phyloP scores from a whole-genome alignment of 257 asterid species.

The Nicotiana sylvestris region DNA sequence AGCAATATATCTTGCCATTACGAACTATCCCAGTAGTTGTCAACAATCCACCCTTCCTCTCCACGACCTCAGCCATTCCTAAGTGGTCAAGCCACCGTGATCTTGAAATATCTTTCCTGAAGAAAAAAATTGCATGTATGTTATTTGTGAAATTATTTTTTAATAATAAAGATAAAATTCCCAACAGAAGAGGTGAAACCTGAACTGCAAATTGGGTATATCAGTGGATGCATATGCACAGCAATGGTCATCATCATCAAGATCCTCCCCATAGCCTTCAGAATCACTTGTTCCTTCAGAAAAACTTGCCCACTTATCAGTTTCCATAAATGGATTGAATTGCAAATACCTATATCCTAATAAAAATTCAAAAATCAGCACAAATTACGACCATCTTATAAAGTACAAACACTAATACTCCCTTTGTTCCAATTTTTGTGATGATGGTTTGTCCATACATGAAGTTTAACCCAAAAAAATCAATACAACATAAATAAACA shows the following conservation, averaged over 20 bases:
- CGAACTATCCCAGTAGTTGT: constrained; percentile 70
- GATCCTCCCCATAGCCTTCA: constrained; percentile 37
- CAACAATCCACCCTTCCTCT: constrained; percentile 73
- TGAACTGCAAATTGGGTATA: constrained; percentile 60
- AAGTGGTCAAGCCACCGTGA: constrained; percentile 63
- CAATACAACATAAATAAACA: not conserved
- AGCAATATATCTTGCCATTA: constrained; percentile 58
- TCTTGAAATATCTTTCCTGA: constrained; percentile 57
- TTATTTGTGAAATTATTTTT: not conserved
- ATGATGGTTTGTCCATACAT: no score
- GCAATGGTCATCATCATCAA: constrained; percentile 38
- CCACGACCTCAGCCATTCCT: constrained; percentile 68
- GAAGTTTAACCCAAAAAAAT: not conserved
- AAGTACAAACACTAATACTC: not conserved
- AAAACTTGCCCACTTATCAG: constrained; percentile 21
- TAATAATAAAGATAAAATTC: not conserved
- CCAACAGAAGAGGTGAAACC: constrained; percentile 28
- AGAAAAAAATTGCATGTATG: not conserved
- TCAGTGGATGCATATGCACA: constrained; percentile 26
- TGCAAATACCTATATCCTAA: not conserved
- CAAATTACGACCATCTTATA: no score
- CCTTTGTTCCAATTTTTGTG: no score
- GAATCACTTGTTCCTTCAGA: constrained; percentile 42
- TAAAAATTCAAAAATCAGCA: not conserved
- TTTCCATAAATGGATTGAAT: constrained; percentile 34